Base-by-base conservation (phyloP, 176 grass and related monocot species). In the Juncus effusus region DNA sequence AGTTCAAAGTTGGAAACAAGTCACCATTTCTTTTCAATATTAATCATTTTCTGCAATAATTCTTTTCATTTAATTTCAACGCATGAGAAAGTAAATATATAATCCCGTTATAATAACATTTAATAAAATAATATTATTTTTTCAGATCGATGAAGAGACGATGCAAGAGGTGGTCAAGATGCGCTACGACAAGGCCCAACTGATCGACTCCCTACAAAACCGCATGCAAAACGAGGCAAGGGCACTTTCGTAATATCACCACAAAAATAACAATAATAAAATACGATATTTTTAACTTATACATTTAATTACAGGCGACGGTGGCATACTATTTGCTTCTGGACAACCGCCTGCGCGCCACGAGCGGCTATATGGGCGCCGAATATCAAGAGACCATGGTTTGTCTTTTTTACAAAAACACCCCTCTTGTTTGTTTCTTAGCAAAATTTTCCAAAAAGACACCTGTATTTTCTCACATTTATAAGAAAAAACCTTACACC, bases 281-380 rank as follows among this genome's bases (percentile, higher is more conserved):
- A 28, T 28, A 28, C 45, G 7, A 73, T 42, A 40, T 47, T 74
- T 37, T 56, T 66, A 35, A 9, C 9, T 11, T 41, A 12, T 10
- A 75, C 12, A 62, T 57, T 67, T 41, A 64, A 67, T 13, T 80
- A 11, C 75, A 96, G 87, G 91, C 91, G 45, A 90, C 91, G 53
- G 91, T 96, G 71, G 80, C 91, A 37, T 96, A 96, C 78, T 96
- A 90, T 77, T 85, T 96, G 40, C 77, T 90, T 64, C 64, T 96
- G 79, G 91, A 90, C 56, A 90, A 96, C 75, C 80, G 74, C 38
- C 81, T 80, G 11, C 76, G 78, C 57, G 63, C 78, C 57, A 82
- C 81, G 9, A 76, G 84, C 63, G 87, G 87, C 13, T 90, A 90
- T 90, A 86, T 96, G 12, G 78, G 78, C 37, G 87, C 86, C 41